Percentiles rank a stretch among this genome's conserved stretches.
phyloP scores from a whole-genome alignment of 495 filamentous ascomycete species.

The Melanomma pulvis-pyrius region DNA sequence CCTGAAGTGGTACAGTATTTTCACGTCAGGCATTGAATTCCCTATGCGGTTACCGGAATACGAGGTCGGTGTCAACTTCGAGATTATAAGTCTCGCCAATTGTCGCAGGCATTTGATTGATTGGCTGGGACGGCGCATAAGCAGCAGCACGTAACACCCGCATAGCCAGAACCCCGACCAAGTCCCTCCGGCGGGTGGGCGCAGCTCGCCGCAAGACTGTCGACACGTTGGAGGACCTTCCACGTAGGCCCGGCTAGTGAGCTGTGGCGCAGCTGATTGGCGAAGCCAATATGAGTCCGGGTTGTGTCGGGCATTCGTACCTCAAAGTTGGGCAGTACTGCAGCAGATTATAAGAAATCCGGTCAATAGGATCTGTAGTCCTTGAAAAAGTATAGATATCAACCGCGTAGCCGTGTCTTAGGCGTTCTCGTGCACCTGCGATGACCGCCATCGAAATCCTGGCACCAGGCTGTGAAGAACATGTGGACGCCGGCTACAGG shows the following conservation, averaged over 20 bases:
- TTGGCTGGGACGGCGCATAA: conserved; percentile 1
- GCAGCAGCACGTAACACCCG: neutral
- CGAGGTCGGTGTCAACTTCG: conserved; percentile 1
- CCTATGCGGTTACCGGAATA: conserved; percentile 6
- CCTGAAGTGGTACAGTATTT: neutral
- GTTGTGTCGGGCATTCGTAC: conserved; percentile 16
- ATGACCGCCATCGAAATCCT: neutral
- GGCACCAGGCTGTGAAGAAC: neutral
- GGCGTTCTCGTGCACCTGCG: conserved; percentile 4
- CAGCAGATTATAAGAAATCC: neutral
- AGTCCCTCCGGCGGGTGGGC: neutral
- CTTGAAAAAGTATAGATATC: neutral
- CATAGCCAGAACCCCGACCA: neutral
- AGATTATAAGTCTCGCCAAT: neutral
- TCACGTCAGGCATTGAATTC: neutral
- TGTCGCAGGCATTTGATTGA: neutral
- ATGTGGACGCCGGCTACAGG: neutral
- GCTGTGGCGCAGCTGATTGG: conserved; percentile 19
- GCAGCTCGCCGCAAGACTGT: neutral
- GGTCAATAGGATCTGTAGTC: neutral
- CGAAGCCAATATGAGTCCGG: neutral
- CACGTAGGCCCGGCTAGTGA: conserved; percentile 4
- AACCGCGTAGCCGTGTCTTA: neutral
- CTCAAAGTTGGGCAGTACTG: conserved; percentile 6
- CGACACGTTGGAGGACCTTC: conserved; percentile 16